These are phyloP conservation scores for Leccinum fuscescens DNA, from an alignment of 1,284 basidiomycete genomes.

Conservation along the genomic window DNA sequence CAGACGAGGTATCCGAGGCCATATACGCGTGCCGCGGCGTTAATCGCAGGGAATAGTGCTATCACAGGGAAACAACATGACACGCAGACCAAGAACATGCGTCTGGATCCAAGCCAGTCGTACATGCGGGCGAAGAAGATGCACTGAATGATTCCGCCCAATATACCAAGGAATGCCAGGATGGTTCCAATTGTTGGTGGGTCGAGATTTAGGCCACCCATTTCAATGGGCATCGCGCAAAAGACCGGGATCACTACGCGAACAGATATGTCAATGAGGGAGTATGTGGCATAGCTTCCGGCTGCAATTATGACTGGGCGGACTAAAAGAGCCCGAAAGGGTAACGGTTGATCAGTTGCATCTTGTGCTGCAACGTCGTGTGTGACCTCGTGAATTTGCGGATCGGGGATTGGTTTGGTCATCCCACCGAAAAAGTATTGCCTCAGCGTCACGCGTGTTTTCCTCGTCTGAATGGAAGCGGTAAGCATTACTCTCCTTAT, in stretches of 20 bases:
- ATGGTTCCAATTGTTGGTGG: conserved; percentile 42
- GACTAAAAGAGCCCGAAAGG: conserved; percentile 36
- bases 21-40: conserved; percentile 28
- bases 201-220: conserved; percentile 43
- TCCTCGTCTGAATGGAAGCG: conserved; percentile 15
- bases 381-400: neutral
- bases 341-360: conserved; percentile 27
- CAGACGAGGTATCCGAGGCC: conserved; percentile 28
- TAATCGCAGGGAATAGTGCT: conserved; percentile 42
- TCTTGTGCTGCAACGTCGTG: neutral
- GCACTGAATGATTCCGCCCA: conserved; percentile 40
- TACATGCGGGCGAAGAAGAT: conserved; percentile 41
- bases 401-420: conserved; percentile 40
- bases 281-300: conserved; percentile 42
- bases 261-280: conserved; percentile 41
- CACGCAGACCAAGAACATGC: conserved; percentile 34
- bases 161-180: conserved; percentile 39
- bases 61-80: conserved; percentile 35
- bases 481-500: conserved; percentile 2
- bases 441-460: conserved; percentile 11
- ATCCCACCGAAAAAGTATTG: conserved; percentile 22
- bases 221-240: conserved; percentile 39
- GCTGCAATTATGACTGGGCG: conserved; percentile 41
- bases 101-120: conserved; percentile 38
- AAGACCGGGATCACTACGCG: conserved; percentile 44